A percentile compares a stretch with the other conserved stretches of the same genome.
phyloP scores from a whole-genome alignment of 2,329 filamentous ascomycete species.

The Xylariaceae sp. region DNA sequence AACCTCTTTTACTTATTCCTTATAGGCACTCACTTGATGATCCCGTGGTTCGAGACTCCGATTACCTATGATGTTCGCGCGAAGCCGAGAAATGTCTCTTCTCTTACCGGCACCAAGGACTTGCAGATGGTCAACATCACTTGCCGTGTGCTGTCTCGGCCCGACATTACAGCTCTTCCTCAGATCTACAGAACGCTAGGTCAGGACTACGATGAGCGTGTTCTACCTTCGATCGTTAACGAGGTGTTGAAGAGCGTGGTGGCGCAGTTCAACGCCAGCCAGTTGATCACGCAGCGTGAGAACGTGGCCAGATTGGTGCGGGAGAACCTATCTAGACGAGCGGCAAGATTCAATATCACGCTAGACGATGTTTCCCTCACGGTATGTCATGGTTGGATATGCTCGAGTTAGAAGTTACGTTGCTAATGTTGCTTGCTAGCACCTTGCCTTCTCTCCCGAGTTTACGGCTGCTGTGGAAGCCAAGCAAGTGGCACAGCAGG shows the following conservation, averaged over 20 bases:
- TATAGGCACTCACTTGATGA: slow-evolving; percentile 84
- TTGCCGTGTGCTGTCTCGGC: slow-evolving; percentile 95
- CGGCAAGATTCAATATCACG: slow-evolving; percentile 95
- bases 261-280: slow-evolving; percentile 97
- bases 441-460: slow-evolving; percentile 73
- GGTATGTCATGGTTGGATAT: slow-evolving; percentile 52
- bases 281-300: slow-evolving; percentile 98
- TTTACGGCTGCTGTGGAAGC: slow-evolving; percentile 75
- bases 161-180: slow-evolving; percentile 83
- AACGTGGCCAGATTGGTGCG: slow-evolving; percentile 89
- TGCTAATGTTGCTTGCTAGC: slow-evolving; percentile 47
- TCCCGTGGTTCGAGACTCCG: slow-evolving; percentile 97
- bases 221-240: slow-evolving; percentile 96
- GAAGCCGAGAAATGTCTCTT: slow-evolving; percentile 94
- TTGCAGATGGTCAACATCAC: slow-evolving; percentile 99
- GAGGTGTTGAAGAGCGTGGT: slow-evolving; percentile 99
- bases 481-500: slow-evolving; percentile 81
- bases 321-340: slow-evolving; percentile 88
- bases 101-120: slow-evolving; percentile 97
- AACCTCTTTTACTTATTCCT: slow-evolving; percentile 2
- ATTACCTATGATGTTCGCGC: slow-evolving; percentile 97
- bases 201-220: slow-evolving; percentile 94
- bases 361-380: slow-evolving; percentile 97
- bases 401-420: background rate
- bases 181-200: slow-evolving; percentile 97